These are phyloP conservation scores for Colletotrichum tropicicola DNA, from an alignment of 2,329 filamentous ascomycete genomes.

Conservation along the genomic window DNA sequence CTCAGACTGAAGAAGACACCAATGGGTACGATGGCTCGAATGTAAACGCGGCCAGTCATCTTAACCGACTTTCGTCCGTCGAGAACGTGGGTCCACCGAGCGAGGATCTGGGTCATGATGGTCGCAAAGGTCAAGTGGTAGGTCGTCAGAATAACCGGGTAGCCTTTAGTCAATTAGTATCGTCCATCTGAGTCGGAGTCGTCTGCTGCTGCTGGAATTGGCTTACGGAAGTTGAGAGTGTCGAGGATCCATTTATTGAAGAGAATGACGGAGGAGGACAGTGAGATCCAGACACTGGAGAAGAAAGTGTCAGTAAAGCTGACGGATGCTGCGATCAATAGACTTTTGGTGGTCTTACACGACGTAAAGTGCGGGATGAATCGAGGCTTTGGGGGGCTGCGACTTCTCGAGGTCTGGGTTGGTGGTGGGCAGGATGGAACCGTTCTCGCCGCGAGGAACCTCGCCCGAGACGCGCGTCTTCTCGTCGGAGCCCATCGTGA, in stretches of 20 bases:
- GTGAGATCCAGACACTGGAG: conserved; percentile 84
- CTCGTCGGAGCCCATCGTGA: conserved; percentile 62
- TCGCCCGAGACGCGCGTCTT: conserved; percentile 88
- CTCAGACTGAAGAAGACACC: conserved; percentile 95
- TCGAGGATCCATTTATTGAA: conserved; percentile 99
- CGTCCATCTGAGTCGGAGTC: neutral
- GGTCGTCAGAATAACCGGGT: conserved; percentile 87
- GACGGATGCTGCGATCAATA: neutral
- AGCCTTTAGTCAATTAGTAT: conserved; percentile 64
- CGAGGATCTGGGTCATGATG: conserved; percentile 91
- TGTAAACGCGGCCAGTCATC: conserved; percentile 94
- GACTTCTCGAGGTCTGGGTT: conserved; percentile 80
- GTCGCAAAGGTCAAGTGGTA: conserved; percentile 96
- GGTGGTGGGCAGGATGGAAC: conserved; percentile 78
- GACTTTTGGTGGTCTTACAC: conserved; percentile 58
- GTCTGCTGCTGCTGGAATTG: neutral
- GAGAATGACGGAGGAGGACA: conserved; percentile 94
- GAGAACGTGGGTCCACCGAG: conserved; percentile 86
- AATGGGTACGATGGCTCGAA: conserved; percentile 93
- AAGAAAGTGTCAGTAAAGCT: conserved; percentile 6
- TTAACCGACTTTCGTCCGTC: conserved; percentile 96
- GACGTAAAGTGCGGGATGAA: conserved; percentile 90
- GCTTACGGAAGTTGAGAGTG: conserved; percentile 76
- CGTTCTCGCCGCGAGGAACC: conserved; percentile 65
- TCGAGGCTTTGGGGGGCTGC: conserved; percentile 67